Base-by-base conservation (phyloP, 148 eudicot genomes). In the Hydrangea macrophylla region DNA sequence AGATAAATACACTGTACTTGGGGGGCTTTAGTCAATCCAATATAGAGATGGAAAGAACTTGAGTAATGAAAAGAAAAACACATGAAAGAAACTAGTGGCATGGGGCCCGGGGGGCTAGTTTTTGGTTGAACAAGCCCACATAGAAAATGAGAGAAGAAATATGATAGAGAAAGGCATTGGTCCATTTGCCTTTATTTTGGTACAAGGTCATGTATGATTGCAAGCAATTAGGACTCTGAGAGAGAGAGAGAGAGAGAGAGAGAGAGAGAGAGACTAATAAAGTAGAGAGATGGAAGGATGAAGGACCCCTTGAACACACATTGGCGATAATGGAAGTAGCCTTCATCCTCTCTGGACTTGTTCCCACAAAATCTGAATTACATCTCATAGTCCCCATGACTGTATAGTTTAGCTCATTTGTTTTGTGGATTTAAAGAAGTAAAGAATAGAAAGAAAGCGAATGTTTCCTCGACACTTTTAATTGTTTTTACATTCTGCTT, bases 311-410 rank as follows among this genome's bases (percentile, higher is more conserved):
- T 39, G 39, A 50, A 26, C 63, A 25, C 25, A 69, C 75, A 55
- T 65, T 36, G 44, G 57, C 30, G 61, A 75, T 75, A 75, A 75
- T 75, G 64, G 69, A 53, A 55, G 73, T 76, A 64, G 67, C 75
- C 79, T 59, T 76, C 79, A 76, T 76, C 79, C 75, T 70, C 71
- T 65, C 79, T 76, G 79, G 75, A 70, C 66, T 31, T 28, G 78
- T 58, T 48, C 58, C 76, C 70, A 24, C 63, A 40, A 15, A 48
- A 58, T 67, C 60, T 50, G 12, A 53, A 55, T 67, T 45, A 23
- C 55, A 53, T 35, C 32, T 55, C 55, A 6, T 63, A 40, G 26
- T 35, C 50, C 20, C 50, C 23, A 11, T 1, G n/a, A 48, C 53
- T 48, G 5, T 48, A 3, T 48, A 48, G 8, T 3, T 4, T 35